Evolutionary conservation across 177 flowering plant species (phyloP).

Genomic region (Vitis hybrid): DNA sequence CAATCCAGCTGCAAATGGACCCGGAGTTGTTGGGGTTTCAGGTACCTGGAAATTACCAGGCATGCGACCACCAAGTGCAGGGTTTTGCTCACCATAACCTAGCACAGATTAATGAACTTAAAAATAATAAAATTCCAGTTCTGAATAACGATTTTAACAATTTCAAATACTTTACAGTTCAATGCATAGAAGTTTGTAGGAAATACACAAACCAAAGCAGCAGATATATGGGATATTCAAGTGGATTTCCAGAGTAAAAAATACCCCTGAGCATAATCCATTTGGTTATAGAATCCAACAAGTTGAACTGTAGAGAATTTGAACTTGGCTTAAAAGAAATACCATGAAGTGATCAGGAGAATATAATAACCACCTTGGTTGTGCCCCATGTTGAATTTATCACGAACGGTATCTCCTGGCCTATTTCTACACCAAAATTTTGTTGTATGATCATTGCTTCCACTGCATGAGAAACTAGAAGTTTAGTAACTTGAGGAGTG

Average conservation of each 20-base stretch:
- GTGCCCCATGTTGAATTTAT: slow-evolving; percentile 59
- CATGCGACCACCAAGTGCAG: slow-evolving; percentile 55
- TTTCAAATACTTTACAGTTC: background rate
- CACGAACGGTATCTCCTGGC: slow-evolving; percentile 92
- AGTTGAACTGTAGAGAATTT: background rate
- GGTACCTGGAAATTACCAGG: slow-evolving; percentile 56
- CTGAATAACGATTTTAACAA: background rate
- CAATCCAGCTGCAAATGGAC: slow-evolving; percentile 74
- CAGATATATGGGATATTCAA: no score
- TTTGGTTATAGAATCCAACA: background rate
- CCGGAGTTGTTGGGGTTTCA: slow-evolving; percentile 80
- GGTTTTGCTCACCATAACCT: slow-evolving; percentile 90
- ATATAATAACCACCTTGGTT: slow-evolving; percentile 53
- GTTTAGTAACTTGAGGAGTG: background rate
- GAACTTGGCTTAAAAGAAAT: background rate
- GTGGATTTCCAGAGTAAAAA: no score
- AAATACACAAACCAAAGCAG: background rate
- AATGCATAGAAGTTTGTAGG: background rate
- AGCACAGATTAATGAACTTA: slow-evolving; percentile 13
- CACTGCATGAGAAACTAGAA: slow-evolving; percentile 57
- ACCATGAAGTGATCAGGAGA: no score
- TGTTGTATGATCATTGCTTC: slow-evolving; percentile 94
- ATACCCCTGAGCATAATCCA: no score
- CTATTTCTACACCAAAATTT: slow-evolving; percentile 99
- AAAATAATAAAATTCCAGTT: background rate